phyloP scores from a whole-genome alignment of 306 rosid genomes.

The Inga leiocalycina region DNA sequence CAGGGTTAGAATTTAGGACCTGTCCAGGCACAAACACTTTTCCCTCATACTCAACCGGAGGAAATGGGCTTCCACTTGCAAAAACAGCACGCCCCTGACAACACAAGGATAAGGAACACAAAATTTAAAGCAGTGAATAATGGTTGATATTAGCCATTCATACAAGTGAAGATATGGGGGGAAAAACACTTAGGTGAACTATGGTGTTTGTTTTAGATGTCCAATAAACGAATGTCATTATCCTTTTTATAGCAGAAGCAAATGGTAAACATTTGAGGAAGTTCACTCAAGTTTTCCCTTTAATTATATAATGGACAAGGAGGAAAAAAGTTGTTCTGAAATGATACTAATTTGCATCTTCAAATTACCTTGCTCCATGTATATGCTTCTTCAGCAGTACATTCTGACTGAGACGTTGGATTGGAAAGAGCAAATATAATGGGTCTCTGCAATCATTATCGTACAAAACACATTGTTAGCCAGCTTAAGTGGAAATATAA shows the following conservation, averaged over 20 bases:
- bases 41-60: slow-evolving; percentile 77
- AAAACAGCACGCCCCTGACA: slow-evolving; percentile 81
- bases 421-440: slow-evolving; percentile 50
- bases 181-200: neutral
- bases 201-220: neutral
- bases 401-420: slow-evolving; percentile 57
- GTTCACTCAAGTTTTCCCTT: neutral
- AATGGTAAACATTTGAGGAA: neutral
- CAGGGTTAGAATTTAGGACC: slow-evolving; percentile 44
- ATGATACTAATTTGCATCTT: slow-evolving; percentile 7
- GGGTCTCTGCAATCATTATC: slow-evolving; percentile 41
- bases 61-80: slow-evolving; percentile 94
- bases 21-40: slow-evolving; percentile 82
- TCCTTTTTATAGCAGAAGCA: neutral
- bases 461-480: slow-evolving; percentile 17
- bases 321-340: neutral
- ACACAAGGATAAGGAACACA: neutral
- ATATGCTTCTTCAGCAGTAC: slow-evolving; percentile 60
- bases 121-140: neutral
- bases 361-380: slow-evolving; percentile 46
- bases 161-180: neutral
- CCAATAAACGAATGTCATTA: neutral
- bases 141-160: neutral
- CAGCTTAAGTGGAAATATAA: neutral
- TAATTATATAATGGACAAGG: neutral